Evolutionary conservation across 306 rosid genomes (phyloP).

Genomic region (Comarum palustre): DNA sequence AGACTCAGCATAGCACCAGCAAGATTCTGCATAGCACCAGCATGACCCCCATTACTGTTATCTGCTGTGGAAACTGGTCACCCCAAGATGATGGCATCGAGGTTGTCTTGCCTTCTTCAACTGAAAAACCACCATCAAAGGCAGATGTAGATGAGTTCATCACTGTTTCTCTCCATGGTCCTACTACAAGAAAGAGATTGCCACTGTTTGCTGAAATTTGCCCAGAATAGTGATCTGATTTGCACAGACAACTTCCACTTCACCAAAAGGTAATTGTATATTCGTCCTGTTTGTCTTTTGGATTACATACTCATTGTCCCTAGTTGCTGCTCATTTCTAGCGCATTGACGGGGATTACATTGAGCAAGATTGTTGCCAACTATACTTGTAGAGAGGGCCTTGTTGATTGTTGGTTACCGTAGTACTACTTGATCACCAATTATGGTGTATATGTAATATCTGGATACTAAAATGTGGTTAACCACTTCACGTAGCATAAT

Average conservation of each 20-base stretch:
- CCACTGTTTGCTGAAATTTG: constrained; percentile 40
- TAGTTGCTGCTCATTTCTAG: not conserved
- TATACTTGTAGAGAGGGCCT: too few species aligned
- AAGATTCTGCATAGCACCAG: not conserved
- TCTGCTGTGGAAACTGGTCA: constrained; percentile 50
- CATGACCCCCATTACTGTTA: constrained; percentile 4
- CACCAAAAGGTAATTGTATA: constrained; percentile 14
- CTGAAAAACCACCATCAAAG: constrained; percentile 33
- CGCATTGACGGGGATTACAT: not conserved
- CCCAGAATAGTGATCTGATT: constrained; percentile 13
- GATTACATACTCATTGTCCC: not conserved
- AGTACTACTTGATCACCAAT: too few species aligned
- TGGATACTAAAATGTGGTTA: too few species aligned
- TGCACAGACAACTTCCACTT: constrained; percentile 14
- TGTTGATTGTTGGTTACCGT: too few species aligned
- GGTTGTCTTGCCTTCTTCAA: constrained; percentile 39
- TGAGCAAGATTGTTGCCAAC: constrained; percentile 7
- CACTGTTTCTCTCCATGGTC: constrained; percentile 24
- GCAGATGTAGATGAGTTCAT: constrained; percentile 42
- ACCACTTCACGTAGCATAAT: too few species aligned
- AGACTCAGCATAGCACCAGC: not conserved
- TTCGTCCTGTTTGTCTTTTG: constrained; percentile 9
- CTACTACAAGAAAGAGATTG: constrained; percentile 34
- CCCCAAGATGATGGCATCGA: constrained; percentile 67
- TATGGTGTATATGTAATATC: too few species aligned